These are phyloP conservation scores for Allium sativum DNA, from an alignment of 106 monocot species.

Conservation along the genomic window DNA sequence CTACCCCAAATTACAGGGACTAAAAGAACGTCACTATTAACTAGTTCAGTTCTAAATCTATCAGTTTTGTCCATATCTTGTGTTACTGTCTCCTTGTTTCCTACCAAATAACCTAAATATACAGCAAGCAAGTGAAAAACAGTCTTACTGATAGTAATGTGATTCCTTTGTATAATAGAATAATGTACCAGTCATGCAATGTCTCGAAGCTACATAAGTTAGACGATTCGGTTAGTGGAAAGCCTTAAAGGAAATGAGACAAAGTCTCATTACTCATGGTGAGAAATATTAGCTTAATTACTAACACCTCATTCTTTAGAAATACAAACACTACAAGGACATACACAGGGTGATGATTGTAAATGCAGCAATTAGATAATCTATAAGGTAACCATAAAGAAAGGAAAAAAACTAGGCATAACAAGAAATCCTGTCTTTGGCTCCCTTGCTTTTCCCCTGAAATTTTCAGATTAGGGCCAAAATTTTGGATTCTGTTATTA, in stretches of 20 bases:
- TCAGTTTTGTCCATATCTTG: constrained; percentile 73
- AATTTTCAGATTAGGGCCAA: too few relatives aligned
- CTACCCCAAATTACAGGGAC: constrained; percentile 81
- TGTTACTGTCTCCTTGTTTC: constrained; percentile 59
- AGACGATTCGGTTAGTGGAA: constrained; percentile 84
- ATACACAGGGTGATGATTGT: too few relatives aligned
- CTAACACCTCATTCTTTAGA: too few relatives aligned
- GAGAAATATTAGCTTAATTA: too few relatives aligned
- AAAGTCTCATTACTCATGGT: constrained; percentile 22
- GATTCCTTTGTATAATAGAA: not conserved
- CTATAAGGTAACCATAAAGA: too few relatives aligned
- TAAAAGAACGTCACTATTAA: constrained; percentile 69
- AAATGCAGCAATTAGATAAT: too few relatives aligned
- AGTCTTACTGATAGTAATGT: not conserved
- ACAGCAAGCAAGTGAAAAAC: constrained; percentile 15
- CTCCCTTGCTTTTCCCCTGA: too few relatives aligned
- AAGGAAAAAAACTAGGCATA: too few relatives aligned
- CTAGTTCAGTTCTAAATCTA: constrained; percentile 81
- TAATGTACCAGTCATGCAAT: constrained; percentile 74
- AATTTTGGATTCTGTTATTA: too few relatives aligned
- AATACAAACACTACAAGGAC: too few relatives aligned
- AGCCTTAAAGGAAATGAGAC: constrained; percentile 88
- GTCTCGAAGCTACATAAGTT: constrained; percentile 89
- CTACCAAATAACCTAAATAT: constrained; percentile 87
- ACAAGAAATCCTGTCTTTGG: too few relatives aligned